A percentile compares a stretch with the other conserved stretches of the same genome.
Conservation (phyloP, 169 alveolate genomes). For the Pseudocohnilembus persalinus region DNA sequence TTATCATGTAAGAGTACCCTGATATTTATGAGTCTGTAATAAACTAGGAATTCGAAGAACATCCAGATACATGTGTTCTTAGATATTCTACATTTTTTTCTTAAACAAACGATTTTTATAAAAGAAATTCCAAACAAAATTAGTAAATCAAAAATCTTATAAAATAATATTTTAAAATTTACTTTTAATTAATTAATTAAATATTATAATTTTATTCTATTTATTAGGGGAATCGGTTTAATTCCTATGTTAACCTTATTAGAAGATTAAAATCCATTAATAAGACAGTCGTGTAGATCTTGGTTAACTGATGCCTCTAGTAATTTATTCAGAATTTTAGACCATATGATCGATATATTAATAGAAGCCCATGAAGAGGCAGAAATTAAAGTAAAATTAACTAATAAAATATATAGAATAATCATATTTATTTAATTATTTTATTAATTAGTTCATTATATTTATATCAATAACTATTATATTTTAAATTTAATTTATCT, state of each 20-base stretch:
- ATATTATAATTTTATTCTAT: no score
- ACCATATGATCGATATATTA: not conserved
- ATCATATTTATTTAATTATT: no score
- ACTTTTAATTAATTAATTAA: no score
- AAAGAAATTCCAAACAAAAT: not conserved
- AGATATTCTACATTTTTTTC: not conserved
- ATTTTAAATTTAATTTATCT: no score
- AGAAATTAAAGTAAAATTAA: not conserved
- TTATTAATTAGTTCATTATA: no score
- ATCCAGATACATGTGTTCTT: not conserved
- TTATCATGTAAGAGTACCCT: not conserved
- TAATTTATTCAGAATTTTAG: not conserved
- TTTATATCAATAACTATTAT: no score
- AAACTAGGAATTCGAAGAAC: not conserved
- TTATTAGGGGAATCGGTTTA: not conserved
- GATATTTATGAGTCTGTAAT: not conserved
- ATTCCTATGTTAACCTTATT: not conserved
- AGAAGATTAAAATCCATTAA: not conserved
- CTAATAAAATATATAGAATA: no score
- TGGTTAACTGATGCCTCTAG: not conserved
- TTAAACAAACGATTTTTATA: not conserved
- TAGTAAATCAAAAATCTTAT: no score
- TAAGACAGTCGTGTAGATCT: not conserved
- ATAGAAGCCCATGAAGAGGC: not conserved
- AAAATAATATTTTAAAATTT: no score